Evolutionary conservation across 192 early-diverging fungal genomes (phyloP).

Genomic region (Coemansia erecta): DNA sequence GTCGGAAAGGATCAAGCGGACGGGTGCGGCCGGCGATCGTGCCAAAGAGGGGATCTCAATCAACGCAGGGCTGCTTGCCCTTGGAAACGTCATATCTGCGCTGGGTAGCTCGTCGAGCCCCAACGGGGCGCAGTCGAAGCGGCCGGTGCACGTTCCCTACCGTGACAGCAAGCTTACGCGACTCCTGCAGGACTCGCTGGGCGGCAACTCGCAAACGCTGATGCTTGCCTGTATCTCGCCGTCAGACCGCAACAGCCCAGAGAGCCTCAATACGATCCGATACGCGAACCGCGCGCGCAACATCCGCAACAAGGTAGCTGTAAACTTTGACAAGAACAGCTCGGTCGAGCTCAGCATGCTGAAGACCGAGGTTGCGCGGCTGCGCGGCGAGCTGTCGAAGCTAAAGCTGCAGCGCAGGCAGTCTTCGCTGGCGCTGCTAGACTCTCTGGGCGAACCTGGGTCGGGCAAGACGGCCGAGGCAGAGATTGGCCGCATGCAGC

Average conservation of each 20-base stretch:
- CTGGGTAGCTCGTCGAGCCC: conserved; percentile 64
- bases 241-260: conserved; percentile 78
- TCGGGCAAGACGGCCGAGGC: neutral
- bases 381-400: conserved; percentile 52
- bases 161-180: conserved; percentile 97
- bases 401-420: conserved; percentile 43
- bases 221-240: conserved; percentile 97
- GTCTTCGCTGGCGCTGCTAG: conserved; percentile 11
- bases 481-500: conserved; percentile 15
- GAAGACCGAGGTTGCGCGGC: conserved; percentile 48
- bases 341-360: conserved; percentile 50
- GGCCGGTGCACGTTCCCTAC: conserved; percentile 83
- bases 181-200: conserved; percentile 92
- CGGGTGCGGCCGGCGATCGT: conserved; percentile 90
- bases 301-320: conserved; percentile 87
- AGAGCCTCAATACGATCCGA: conserved; percentile 93
- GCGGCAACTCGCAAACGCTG: conserved; percentile 91
- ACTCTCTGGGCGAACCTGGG: neutral
- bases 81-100: conserved; percentile 97
- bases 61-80: conserved; percentile 90
- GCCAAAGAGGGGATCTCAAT: conserved; percentile 97
- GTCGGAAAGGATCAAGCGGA: conserved; percentile 92
- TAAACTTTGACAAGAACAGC: conserved; percentile 62
- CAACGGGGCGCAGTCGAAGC: conserved; percentile 27
- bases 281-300: conserved; percentile 97